Percentiles rank a stretch among this genome's conserved stretches.
phyloP scores from a whole-genome alignment of 2,329 filamentous ascomycete species.

The Alternaria consortialis region DNA sequence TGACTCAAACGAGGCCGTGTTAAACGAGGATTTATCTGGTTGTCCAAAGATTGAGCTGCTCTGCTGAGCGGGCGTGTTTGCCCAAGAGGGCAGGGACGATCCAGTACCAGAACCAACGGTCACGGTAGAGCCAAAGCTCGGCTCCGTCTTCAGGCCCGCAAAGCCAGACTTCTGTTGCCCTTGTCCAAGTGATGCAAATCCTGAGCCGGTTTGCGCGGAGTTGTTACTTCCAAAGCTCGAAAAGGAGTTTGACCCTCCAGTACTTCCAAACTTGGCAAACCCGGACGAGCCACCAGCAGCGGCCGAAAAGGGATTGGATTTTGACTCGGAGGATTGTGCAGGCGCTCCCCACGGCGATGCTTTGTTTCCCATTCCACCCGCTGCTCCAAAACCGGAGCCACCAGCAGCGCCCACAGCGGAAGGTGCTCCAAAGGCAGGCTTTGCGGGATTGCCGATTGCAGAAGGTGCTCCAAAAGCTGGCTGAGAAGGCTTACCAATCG shows the following conservation, averaged over 20 bases:
- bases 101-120: conserved; percentile 48
- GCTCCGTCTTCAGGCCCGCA: conserved; percentile 39
- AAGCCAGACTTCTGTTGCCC: conserved; percentile 42
- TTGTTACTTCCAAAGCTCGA: conserved; percentile 15
- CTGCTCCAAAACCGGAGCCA: conserved; percentile 40
- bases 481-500: conserved; percentile 21
- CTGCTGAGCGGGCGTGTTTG: conserved; percentile 43
- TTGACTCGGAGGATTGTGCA: conserved; percentile 31
- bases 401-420: conserved; percentile 32
- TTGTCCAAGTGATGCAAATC: conserved; percentile 43
- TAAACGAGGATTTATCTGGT: conserved; percentile 41
- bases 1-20: conserved; percentile 40
- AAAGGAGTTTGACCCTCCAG: conserved; percentile 30
- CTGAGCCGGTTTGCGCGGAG: conserved; percentile 21
- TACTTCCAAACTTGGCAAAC: conserved; percentile 45
- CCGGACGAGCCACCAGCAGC: conserved; percentile 34
- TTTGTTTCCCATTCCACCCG: conserved; percentile 30
- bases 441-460: conserved; percentile 19
- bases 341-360: conserved; percentile 35
- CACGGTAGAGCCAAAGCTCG: conserved; percentile 54
- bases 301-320: conserved; percentile 47
- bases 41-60: conserved; percentile 40
- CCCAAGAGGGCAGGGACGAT: conserved; percentile 46
- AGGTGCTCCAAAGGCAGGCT: conserved; percentile 41
- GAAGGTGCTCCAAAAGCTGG: conserved; percentile 34